Conservation (phyloP, 495 filamentous ascomycete species). For the Lepidopterella palustris region DNA sequence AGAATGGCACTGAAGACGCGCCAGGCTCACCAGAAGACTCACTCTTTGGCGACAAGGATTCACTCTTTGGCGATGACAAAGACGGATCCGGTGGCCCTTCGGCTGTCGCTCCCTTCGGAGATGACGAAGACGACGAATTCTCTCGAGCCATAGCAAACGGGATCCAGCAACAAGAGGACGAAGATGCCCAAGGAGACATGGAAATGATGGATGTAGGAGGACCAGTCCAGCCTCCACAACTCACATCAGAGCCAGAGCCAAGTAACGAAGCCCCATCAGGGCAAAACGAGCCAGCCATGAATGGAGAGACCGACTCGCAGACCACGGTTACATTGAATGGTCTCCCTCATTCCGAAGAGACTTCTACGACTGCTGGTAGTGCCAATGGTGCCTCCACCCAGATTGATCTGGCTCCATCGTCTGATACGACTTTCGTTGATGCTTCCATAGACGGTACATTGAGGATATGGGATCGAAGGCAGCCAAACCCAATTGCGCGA, state of each 20-base stretch:
- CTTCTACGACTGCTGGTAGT: conserved; percentile 24
- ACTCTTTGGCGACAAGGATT: conserved; percentile 57
- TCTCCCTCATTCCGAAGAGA: conserved; percentile 47
- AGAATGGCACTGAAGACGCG: conserved; percentile 39
- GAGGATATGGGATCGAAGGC: conserved; percentile 83
- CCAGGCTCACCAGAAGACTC: conserved; percentile 64
- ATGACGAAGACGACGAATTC: conserved; percentile 84
- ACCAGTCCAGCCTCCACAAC: conserved; percentile 31
- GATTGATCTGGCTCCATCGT: conserved; percentile 35
- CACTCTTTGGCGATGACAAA: conserved; percentile 71
- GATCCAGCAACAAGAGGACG: conserved; percentile 40
- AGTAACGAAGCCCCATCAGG: not conserved
- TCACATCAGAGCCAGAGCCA: conserved; percentile 7
- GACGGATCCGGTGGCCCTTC: conserved; percentile 38
- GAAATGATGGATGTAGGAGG: conserved; percentile 35
- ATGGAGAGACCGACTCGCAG: conserved; percentile 13
- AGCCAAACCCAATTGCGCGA: conserved; percentile 67
- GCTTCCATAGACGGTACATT: conserved; percentile 84
- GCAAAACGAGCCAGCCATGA: conserved; percentile 1
- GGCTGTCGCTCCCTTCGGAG: conserved; percentile 31
- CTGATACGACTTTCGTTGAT: conserved; percentile 73
- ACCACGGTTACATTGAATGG: conserved; percentile 37
- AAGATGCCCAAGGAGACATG: conserved; percentile 45
- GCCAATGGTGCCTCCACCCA: conserved; percentile 19
- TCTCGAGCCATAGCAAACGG: conserved; percentile 63